Evolutionary conservation across 257 asterid species (phyloP), one percentile per base, ranked within the genome.

Genomic region (Solanum megistacrolobum): DNA sequence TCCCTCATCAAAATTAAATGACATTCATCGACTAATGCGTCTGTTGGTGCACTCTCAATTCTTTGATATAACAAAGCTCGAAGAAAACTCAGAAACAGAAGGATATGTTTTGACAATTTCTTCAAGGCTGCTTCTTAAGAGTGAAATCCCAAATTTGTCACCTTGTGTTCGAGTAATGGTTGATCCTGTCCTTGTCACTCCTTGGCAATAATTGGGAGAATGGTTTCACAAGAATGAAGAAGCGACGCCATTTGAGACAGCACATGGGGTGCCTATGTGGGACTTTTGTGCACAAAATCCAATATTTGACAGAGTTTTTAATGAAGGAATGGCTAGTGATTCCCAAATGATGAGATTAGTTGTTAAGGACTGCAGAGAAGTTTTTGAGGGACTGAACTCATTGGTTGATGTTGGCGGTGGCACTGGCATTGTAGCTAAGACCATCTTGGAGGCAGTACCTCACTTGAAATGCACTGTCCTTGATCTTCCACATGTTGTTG

Each of bases 341-440:
- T 32, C 92, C 32, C 84, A 25, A 31, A 55, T 92, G 88, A 87
- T 72, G 16, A 36, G 55, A 7, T 5, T 88, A 16, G 34, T 89
- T 16, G 35, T 87, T 3, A 83, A 23, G 20, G 85, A 90, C 27
- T 88, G 92, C 38, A 78, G 27, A 31, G 71, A 88, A 29, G 91
- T 74, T 0, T 90, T 92, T n/a, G 87, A 90, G 8, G 92, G 92
- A 46, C 29, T 91, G 73, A 79, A 71, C 32, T 86, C 92, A 5
- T 41, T 91, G 55, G 82, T 87, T 5, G 92, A 91, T 36, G 89
- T 92, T 6, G 94, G 89, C 20, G 89, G 91, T 11, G 93, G 93
- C 55, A 88, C 84, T 0, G 91, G 89, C 25, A 79, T 29, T 2
- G 43, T 85, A 41, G 87, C 89, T 43, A 88, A 85, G 83, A 79